Base-by-base conservation (phyloP, 495 filamentous ascomycete species). In the Clohesyomyces aquaticus region DNA sequence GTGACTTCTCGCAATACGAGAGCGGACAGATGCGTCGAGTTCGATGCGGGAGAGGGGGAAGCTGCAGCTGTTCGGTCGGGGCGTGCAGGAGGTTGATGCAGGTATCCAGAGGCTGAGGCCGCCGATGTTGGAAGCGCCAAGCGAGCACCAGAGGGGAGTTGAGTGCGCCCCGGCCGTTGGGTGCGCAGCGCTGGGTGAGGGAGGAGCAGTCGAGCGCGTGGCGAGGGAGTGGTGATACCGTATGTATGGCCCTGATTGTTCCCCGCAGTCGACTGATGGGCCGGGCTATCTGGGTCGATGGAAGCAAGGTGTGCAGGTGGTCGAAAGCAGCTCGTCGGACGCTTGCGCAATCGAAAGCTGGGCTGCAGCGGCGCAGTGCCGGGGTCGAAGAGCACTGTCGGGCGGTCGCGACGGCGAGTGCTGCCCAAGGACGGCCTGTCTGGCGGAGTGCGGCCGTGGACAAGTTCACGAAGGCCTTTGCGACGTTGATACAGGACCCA, bases 251-350 rank as follows among this genome's bases (percentile, higher is more conserved):
- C 6, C 29, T 22, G 54, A 42, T 14, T 18, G 43, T 47, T 23
- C 22, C 23, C 54, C 51, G 19, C 54, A 35, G 29, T 6, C 28
- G 2, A 16, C 12, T 27, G 54, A 57, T 28, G 9, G 2, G 29
- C 19, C 16, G 28, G 16, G 43, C 28, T 27, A 22, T 52, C 10
- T 28, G 57, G 47, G 35, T 45, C 32, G 59, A 53, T 61, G 59
- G 49, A 27, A 41, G 18, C 28, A 32, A 32, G 59, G 48, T 46
- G 54, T n/a, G n/a, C n/a, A n/a, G n/a, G n/a, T n/a, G n/a, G n/a
- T 45, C 58, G n/a, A 53, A 61, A 53, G 46, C 21, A 53, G 47
- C 59, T 54, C 48, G 59, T 61, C 53, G 53, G 43, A 8, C 54
- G 54, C 48, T 61, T 61, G 59, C 48, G 46, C 56, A 50, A 50